Conservation (phyloP, 352 stramenopile genomes). For the Globisporangium echinulatum region DNA sequence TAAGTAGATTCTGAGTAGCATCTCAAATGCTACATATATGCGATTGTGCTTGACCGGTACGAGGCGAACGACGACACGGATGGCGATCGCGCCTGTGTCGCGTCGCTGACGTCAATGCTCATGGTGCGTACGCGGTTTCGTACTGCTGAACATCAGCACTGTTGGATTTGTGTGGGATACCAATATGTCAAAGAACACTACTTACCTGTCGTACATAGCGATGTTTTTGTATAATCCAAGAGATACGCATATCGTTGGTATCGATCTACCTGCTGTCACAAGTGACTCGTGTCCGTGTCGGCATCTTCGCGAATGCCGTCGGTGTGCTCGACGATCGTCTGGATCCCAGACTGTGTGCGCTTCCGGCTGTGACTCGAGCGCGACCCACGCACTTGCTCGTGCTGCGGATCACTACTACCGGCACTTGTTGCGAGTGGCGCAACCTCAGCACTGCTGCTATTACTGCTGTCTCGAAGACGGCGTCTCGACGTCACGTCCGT, state of each 20-base stretch:
- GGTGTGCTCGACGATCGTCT: slow-evolving; percentile 18
- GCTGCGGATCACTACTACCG: neutral
- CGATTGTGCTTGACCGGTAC: too few relatives aligned
- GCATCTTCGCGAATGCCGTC: slow-evolving; percentile 14
- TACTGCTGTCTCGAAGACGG: neutral
- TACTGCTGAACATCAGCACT: too few relatives aligned
- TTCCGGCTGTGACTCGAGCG: slow-evolving; percentile 4
- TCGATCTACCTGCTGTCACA: neutral
- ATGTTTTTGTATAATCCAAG: too few relatives aligned
- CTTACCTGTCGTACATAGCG: too few relatives aligned
- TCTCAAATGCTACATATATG: too few relatives aligned
- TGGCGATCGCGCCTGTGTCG: neutral
- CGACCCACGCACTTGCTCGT: slow-evolving; percentile 1
- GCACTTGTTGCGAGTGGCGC: neutral
- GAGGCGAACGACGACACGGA: too few relatives aligned
- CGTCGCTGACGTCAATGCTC: neutral
- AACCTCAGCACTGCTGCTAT: neutral
- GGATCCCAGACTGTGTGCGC: slow-evolving; percentile 9
- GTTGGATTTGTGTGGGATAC: too few relatives aligned
- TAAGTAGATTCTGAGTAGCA: too few relatives aligned
- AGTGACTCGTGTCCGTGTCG: neutral
- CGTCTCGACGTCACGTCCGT: neutral
- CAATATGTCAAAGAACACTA: too few relatives aligned
- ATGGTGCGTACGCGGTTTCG: too few relatives aligned
- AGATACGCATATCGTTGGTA: too few relatives aligned